Base-by-base conservation (phyloP, 805 yeast genomes). In the Hanseniaspora vineae region DNA sequence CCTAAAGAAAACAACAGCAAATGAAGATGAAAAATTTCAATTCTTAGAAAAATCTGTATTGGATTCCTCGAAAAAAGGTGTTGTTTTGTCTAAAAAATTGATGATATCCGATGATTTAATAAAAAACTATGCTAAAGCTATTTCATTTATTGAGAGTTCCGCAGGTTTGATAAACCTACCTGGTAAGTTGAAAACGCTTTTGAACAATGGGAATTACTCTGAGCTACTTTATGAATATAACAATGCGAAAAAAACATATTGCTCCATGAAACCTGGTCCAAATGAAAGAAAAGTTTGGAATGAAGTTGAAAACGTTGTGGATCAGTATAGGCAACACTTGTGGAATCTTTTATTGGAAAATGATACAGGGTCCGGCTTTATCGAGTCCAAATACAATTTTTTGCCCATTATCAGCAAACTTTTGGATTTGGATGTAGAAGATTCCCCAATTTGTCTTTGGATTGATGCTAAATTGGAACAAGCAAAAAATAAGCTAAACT, bases 361-460 rank as follows among this genome's bases (percentile, higher is more conserved):
- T 46, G 52, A 31, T 50, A 51, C 20, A 49, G 47, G n/a, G 35
- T 45, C 18, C 44, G 29, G 29, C n/a, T 33, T n/a, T 10, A 33
- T 17, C 23, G 53, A 57, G 35, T 47, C 57, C 15, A 62, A 58
- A 46, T 58, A 56, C 19, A 46, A 58, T 29, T 71, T 74, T 50
- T 55, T 73, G 18, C 65, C 68, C 11, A 57, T 71, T 12, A 72
- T 81, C 20, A 68, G 72, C n/a, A 75, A 73, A 52, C 65, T 83
- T 33, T 60, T 80, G 42, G 85, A 81, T 51, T 64, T 84, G 33
- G 82, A 80, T n/a, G 71, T 75, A 2, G 72, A 68, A 43, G 80
- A 76, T 48, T 81, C 78, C 57, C 90, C 90, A 5, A 75, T 82
- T 6, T 58, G 70, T 19, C 77, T 73, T 46, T 83, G 87, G 78